These are phyloP conservation scores for Xerocomellus intermedius DNA, from an alignment of 768 basidiomycete species.

Conservation along the genomic window DNA sequence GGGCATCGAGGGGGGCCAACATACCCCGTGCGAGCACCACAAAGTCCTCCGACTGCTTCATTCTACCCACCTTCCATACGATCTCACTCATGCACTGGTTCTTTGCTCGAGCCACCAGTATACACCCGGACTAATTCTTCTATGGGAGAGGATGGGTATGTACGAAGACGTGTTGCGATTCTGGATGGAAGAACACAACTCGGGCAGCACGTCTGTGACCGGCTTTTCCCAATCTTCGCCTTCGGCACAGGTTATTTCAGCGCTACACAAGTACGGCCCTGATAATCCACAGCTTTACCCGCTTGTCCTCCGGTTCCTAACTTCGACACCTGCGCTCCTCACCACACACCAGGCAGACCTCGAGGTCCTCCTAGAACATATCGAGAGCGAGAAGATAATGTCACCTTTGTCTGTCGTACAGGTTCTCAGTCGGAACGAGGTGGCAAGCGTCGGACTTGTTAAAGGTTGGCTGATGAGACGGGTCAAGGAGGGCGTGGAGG, in stretches of 20 bases:
- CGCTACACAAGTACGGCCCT: conserved; percentile 73
- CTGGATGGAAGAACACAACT: conserved; percentile 75
- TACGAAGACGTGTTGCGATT: conserved; percentile 92
- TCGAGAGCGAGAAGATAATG: conserved; percentile 81
- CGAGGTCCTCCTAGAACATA: conserved; percentile 63
- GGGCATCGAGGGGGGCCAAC: conserved; percentile 23
- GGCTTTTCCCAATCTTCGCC: conserved; percentile 34
- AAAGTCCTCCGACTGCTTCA: conserved; percentile 76
- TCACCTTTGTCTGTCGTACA: conserved; percentile 89
- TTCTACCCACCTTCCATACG: conserved; percentile 67
- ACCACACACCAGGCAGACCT: conserved; percentile 71
- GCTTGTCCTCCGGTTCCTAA: conserved; percentile 86
- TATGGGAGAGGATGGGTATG: conserved; percentile 96
- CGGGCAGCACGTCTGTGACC: neutral
- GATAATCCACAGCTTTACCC: conserved; percentile 77
- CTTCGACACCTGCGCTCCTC: conserved; percentile 74
- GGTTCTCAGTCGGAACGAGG: conserved; percentile 81
- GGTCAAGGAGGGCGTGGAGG: conserved; percentile 68
- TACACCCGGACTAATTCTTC: conserved; percentile 78
- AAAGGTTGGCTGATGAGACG: conserved; percentile 86
- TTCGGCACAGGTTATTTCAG: conserved; percentile 56
- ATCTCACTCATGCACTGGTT: conserved; percentile 90
- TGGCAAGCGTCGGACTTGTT: conserved; percentile 88
- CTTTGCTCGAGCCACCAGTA: conserved; percentile 85
- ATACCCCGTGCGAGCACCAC: conserved; percentile 19